Evolutionary conservation across 495 filamentous ascomycete genomes (phyloP).

Genomic region (Massariosphaeria phaeospora): DNA sequence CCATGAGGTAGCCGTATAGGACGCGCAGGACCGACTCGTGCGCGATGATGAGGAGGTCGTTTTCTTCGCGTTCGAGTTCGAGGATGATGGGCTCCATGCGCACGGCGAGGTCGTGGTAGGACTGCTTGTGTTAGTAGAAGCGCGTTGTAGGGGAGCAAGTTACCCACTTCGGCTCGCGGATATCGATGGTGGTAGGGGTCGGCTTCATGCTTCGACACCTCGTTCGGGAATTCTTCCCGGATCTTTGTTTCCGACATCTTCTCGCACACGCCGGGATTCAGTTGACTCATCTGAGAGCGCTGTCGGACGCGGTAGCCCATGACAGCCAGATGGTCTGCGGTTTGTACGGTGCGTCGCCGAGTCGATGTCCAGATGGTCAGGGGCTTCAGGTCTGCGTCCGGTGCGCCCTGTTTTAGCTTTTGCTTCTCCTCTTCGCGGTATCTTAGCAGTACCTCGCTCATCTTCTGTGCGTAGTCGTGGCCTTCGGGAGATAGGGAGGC

Average conservation of each 20-base stretch:
- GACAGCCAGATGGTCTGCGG: conserved; percentile 71
- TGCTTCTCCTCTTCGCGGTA: conserved; percentile 79
- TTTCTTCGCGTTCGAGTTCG: conserved; percentile 93
- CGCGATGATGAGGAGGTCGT: conserved; percentile 94
- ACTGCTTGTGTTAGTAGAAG: conserved; percentile 49
- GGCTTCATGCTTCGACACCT: conserved; percentile 84
- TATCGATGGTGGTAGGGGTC: conserved; percentile 98
- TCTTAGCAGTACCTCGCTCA: conserved; percentile 73
- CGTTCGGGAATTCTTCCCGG: conserved; percentile 73
- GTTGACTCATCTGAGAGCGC: conserved; percentile 89
- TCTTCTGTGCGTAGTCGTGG: conserved; percentile 76
- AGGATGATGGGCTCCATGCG: conserved; percentile 98
- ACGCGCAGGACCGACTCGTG: conserved; percentile 96
- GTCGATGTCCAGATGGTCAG: conserved; percentile 94
- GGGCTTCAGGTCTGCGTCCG: conserved; percentile 62
- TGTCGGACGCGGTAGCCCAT: conserved; percentile 81
- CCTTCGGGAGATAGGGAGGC: conserved; percentile 78
- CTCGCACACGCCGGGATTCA: conserved; percentile 95
- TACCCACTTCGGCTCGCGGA: conserved; percentile 80
- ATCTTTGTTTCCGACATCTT: conserved; percentile 81
- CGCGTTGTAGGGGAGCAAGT: neutral
- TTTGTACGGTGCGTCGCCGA: conserved; percentile 81
- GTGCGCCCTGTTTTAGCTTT: conserved; percentile 62
- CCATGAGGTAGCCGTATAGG: conserved; percentile 97
- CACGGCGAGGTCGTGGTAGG: conserved; percentile 96